Evolutionary conservation across 2,329 filamentous ascomycete genomes (phyloP), one percentile per base, ranked within the genome.

Genomic region (Phyllosticta citriasiana): DNA sequence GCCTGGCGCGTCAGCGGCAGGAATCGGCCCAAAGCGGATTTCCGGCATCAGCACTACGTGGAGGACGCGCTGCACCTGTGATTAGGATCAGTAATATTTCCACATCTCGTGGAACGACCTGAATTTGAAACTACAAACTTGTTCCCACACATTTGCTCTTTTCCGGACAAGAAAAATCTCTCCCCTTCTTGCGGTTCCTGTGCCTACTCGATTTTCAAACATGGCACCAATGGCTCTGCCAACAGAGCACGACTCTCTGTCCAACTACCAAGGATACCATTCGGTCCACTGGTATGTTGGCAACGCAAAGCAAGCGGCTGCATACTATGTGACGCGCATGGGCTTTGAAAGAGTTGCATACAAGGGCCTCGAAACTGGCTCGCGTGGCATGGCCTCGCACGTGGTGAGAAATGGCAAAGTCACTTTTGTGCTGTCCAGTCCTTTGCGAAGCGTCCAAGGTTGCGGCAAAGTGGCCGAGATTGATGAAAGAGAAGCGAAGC

Each of bases 221-320:
- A 61, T 61, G 59, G 59, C 59, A 6, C 59, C 59, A n/a, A 57
- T 53, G 27, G 54, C 54, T 27, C 25, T 47, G n/a, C 56, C 55
- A 40, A 62, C 52, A 52, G 50, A 27, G n/a, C 27, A 27, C 3
- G 54, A 55, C 68, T 64, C 75, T 71, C 30, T 57, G 22, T 19
- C 33, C 30, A 50, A 25, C 19, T 92, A 96, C 78, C 84, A 84
- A 64, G 91, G 90, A 71, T 97, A 96, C 74, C 90, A 96, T 76
- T 89, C 96, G 75, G 84, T 96, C 61, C 92, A 91, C 67, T 97
- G 92, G 92, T 96, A 91, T 79, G 93, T 97, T 30, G 91, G 92
- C 72, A 97, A 97, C 72, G 92, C 93, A 68, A 97, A 97, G 78
- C 92, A 97, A 79, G 90, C 91, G 2, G 92, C 92, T 50, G 83